Evolutionary conservation across 352 stramenopile species (phyloP).

Genomic region (Phytophthora quininea): DNA sequence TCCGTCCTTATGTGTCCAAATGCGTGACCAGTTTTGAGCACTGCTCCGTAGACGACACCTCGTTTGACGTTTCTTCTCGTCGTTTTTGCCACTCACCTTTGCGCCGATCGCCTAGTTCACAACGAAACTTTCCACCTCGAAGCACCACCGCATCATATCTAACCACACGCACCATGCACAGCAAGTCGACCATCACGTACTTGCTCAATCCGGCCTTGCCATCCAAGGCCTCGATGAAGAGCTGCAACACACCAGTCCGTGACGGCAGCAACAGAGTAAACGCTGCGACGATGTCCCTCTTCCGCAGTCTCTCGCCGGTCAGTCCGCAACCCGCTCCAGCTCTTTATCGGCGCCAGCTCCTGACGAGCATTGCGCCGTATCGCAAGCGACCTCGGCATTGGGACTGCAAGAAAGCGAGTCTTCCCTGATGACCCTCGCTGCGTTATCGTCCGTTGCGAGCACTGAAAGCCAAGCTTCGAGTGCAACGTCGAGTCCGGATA

Average conservation of each 20-base stretch:
- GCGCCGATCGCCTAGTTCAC: slow-evolving; percentile 11
- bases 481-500: slow-evolving; percentile 15
- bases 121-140: slow-evolving; percentile 13
- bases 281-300: slow-evolving; percentile 34
- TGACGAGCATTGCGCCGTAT: slow-evolving; percentile 38
- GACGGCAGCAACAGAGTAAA: slow-evolving; percentile 3
- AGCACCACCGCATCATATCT: background rate
- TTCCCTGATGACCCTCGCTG: slow-evolving; percentile 23
- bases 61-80: slow-evolving; percentile 22
- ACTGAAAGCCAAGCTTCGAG: slow-evolving; percentile 7
- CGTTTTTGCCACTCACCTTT: slow-evolving; percentile 11
- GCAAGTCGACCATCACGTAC: slow-evolving; percentile 52
- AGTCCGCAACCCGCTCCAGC: slow-evolving; percentile 34
- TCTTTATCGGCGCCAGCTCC: slow-evolving; percentile 33
- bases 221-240: slow-evolving; percentile 13
- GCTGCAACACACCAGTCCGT: slow-evolving; percentile 15
- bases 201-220: slow-evolving; percentile 42
- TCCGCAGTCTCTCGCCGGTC: slow-evolving; percentile 33
- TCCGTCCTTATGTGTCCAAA: slow-evolving; percentile 16
- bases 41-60: background rate
- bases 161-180: slow-evolving; percentile 27
- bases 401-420: slow-evolving; percentile 16
- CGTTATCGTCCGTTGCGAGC: slow-evolving; percentile 16
- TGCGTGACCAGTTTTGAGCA: background rate
- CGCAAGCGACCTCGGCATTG: slow-evolving; percentile 26